A percentile compares a stretch with the other conserved stretches of the same genome.
Conservation (phyloP, 805 yeast species). For the Tetrapisispora pingtungensis region DNA sequence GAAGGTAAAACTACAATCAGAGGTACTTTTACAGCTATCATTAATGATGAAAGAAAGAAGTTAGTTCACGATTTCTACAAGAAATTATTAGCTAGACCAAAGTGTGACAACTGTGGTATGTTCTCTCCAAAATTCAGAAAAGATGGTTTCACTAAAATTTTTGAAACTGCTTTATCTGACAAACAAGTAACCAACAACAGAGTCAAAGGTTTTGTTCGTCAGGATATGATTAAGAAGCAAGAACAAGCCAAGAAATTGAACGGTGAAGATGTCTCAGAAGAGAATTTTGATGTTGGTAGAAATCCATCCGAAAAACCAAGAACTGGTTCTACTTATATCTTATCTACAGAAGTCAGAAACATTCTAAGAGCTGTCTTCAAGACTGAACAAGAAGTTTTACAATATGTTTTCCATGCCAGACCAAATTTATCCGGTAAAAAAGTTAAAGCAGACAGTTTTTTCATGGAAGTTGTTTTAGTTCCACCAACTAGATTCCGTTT, state of each 20-base stretch:
- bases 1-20: slow-evolving; percentile 59
- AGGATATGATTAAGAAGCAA: slow-evolving; percentile 49
- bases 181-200: slow-evolving; percentile 75
- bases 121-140: slow-evolving; percentile 88
- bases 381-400: slow-evolving; percentile 58
- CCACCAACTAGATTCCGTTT: slow-evolving; percentile 95
- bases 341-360: slow-evolving; percentile 80
- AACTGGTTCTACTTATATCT: slow-evolving; percentile 72
- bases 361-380: slow-evolving; percentile 65
- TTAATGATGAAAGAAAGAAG: slow-evolving; percentile 75
- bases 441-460: slow-evolving; percentile 71
- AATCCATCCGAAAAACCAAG: slow-evolving; percentile 48
- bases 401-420: slow-evolving; percentile 71
- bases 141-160: slow-evolving; percentile 88
- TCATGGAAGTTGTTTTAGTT: slow-evolving; percentile 77
- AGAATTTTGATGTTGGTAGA: slow-evolving; percentile 27
- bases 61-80: slow-evolving; percentile 67
- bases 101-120: slow-evolving; percentile 95
- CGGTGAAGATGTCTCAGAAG: slow-evolving; percentile 25
- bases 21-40: slow-evolving; percentile 76
- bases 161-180: slow-evolving; percentile 76
- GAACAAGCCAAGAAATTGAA: slow-evolving; percentile 23
- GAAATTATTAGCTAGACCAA: slow-evolving; percentile 61
- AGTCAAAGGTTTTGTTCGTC: slow-evolving; percentile 67
- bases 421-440: slow-evolving; percentile 42